Percentiles rank a stretch among this genome's conserved stretches.
Conservation (phyloP, 2,329 filamentous ascomycete genomes). For the Coniochaeta sp. region DNA sequence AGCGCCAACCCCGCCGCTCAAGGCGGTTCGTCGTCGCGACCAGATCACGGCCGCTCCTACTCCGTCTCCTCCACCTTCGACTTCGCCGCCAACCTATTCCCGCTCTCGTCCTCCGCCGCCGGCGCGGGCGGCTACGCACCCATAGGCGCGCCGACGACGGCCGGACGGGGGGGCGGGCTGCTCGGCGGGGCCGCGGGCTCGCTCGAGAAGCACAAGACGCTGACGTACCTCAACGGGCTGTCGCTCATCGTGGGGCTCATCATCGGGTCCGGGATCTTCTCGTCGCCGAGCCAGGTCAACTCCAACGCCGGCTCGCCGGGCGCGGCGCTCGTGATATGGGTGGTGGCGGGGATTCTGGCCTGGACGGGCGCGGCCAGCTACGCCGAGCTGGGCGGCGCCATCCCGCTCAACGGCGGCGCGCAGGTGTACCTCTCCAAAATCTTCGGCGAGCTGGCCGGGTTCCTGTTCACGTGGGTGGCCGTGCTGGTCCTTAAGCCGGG, state of each 20-base stretch:
- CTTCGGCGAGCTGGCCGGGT: constrained; percentile 86
- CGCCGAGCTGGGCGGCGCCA: constrained; percentile 90
- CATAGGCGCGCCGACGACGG: constrained; percentile 66
- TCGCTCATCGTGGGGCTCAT: constrained; percentile 88
- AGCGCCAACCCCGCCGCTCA: constrained; percentile 45
- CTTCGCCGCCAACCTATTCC: constrained; percentile 88
- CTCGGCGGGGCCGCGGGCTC: constrained; percentile 58
- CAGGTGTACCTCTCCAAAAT: constrained; percentile 96
- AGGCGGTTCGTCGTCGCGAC: constrained; percentile 22
- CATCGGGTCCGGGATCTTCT: constrained; percentile 95
- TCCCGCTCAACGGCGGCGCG: constrained; percentile 88
- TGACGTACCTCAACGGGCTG: constrained; percentile 90
- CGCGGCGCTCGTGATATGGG: constrained; percentile 85
- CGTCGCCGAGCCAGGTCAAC: constrained; percentile 88
- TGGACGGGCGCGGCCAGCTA: constrained; percentile 97
- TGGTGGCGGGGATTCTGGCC: constrained; percentile 80
- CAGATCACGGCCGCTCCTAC: constrained; percentile 58
- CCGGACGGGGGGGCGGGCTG: constrained; percentile 43
- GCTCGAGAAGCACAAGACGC: constrained; percentile 88
- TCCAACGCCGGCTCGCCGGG: constrained; percentile 85
- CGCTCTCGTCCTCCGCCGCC: constrained; percentile 69
- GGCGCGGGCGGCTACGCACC: constrained; percentile 71
- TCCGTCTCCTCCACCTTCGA: constrained; percentile 92
- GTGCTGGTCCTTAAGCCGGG: constrained; percentile 92
- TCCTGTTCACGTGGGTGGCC: constrained; percentile 94